phyloP scores from a whole-genome alignment of 1,284 basidiomycete species.

The Naganishia cerealis region DNA sequence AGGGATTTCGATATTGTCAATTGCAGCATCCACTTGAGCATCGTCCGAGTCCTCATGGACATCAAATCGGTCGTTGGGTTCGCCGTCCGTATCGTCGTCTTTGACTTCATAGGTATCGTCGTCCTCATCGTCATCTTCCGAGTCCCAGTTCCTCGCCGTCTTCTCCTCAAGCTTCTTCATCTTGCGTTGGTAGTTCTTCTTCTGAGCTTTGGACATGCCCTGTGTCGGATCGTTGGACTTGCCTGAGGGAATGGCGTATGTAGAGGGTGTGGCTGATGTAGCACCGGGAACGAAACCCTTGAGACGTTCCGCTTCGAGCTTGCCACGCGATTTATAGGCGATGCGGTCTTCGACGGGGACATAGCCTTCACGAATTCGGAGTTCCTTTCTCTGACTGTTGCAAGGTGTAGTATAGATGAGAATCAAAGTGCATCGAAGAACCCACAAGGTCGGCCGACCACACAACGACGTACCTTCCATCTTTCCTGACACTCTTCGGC shows the following conservation, averaged over 20 bases:
- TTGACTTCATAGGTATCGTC: constrained; percentile 7
- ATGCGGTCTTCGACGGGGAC: constrained; percentile 90
- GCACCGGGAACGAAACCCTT: constrained; percentile 45
- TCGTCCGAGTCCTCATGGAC: constrained; percentile 18
- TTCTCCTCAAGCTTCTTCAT: constrained; percentile 43
- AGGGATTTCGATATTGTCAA: constrained; percentile 14
- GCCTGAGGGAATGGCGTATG: constrained; percentile 5
- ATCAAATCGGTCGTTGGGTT: constrained; percentile 24
- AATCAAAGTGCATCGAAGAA: constrained; percentile 2
- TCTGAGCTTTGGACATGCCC: constrained; percentile 49
- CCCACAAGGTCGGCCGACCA: too few species aligned
- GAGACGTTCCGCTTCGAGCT: constrained; percentile 65
- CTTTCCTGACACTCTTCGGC: constrained; percentile 74
- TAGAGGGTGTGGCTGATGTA: constrained; percentile 25
- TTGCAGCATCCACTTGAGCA: constrained; percentile 6
- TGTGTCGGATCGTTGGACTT: constrained; percentile 34
- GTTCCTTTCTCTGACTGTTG: constrained; percentile 76
- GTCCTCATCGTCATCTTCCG: constrained; percentile 27
- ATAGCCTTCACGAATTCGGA: constrained; percentile 87
- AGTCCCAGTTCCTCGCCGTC: constrained; percentile 32
- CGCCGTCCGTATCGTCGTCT: neutral
- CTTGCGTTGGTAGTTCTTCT: constrained; percentile 54
- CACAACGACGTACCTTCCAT: constrained; percentile 69
- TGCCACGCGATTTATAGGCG: constrained; percentile 74
- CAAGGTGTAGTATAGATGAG: neutral